phyloP scores from a whole-genome alignment of 2,329 filamentous ascomycete genomes.

The Pseudohalonectria lignicola region DNA sequence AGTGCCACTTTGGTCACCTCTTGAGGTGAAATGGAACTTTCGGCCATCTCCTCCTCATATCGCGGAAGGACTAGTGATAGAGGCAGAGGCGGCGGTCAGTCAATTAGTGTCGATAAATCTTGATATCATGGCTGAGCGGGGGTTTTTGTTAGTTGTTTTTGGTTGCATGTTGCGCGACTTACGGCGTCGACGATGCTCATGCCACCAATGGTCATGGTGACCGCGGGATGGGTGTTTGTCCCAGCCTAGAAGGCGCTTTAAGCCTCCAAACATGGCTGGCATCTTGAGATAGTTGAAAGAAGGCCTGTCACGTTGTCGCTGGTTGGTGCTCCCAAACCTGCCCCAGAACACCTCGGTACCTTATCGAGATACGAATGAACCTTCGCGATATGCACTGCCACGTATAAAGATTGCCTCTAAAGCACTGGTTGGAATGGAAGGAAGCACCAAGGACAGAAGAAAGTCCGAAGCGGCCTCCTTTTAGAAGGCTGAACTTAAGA shows the following conservation, averaged over 20 bases:
- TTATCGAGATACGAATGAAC: too few relatives aligned
- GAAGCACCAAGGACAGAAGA: background rate
- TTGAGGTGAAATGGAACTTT: slow-evolving; percentile 59
- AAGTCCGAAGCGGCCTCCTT: too few relatives aligned
- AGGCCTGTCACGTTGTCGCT: too few relatives aligned
- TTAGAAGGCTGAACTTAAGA: too few relatives aligned
- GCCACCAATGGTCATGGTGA: slow-evolving; percentile 16
- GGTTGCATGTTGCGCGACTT: too few relatives aligned
- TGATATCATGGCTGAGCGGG: too few relatives aligned
- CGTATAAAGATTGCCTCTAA: too few relatives aligned
- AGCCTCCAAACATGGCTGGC: slow-evolving; percentile 4
- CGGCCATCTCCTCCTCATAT: slow-evolving; percentile 43
- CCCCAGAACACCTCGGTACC: too few relatives aligned
- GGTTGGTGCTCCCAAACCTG: too few relatives aligned
- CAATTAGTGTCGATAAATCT: background rate
- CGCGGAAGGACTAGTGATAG: slow-evolving; percentile 59
- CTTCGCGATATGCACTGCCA: too few relatives aligned
- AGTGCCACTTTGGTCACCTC: slow-evolving; percentile 87
- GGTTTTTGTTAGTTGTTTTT: too few relatives aligned
- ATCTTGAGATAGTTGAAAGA: too few relatives aligned
- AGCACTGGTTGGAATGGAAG: background rate
- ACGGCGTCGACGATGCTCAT: slow-evolving; percentile 18
- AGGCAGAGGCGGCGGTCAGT: background rate
- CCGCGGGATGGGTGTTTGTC: slow-evolving; percentile 13
- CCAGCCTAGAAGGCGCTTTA: slow-evolving; percentile 19